Base-by-base conservation (phyloP, 371 early-diverging fungal species). In the Quaeritorhiza haematococci region DNA sequence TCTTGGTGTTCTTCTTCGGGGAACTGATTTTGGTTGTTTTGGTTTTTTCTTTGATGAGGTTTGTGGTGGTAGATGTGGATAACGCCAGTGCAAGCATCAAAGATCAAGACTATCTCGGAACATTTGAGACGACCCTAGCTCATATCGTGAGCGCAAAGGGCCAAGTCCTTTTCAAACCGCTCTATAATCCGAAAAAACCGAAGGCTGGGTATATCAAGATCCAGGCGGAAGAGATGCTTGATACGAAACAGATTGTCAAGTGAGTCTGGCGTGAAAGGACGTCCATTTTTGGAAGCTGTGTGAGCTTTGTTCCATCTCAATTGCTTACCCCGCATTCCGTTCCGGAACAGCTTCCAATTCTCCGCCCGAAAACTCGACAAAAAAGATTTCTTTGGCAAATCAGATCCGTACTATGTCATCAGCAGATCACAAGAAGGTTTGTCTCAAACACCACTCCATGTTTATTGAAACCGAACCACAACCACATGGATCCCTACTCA, bases 31-130 rank as follows among this genome's bases (percentile, higher is more conserved):
- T n/a, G n/a, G 29, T 23, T 29, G 15, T 28, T 29, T 23, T 23
- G 59, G 21, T n/a, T 23, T 50, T 54, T 38, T 19, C 13, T 19
- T 38, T 13, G 19, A 13, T 38, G 34, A 67, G 68, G 42, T 75
- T 79, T 57, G 67, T 70, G 3, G 63, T 75, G 2, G 67, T 73
- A 7, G 74, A 77, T 47, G 68, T 76, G 24, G 75, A 79, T 55
- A 70, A 66, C 49, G 58, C 49, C 17, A 54, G 65, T 38, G 19
- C 38, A 33, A 48, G 62, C 21, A 58, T 64, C 3, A 41, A 63
- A 0, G 70, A 60, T 2, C 74, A 76, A 50, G 79, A 78, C 48
- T 69, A 68, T 26, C 52, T 80, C 19, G 79, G 79, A 2, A 56
- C 59, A 44, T 73, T 71, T 56, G 76, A 72, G 24, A 64, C 57